phyloP scores from a whole-genome alignment of 129 eudicot genomes.

The Pulicaria dysenterica region DNA sequence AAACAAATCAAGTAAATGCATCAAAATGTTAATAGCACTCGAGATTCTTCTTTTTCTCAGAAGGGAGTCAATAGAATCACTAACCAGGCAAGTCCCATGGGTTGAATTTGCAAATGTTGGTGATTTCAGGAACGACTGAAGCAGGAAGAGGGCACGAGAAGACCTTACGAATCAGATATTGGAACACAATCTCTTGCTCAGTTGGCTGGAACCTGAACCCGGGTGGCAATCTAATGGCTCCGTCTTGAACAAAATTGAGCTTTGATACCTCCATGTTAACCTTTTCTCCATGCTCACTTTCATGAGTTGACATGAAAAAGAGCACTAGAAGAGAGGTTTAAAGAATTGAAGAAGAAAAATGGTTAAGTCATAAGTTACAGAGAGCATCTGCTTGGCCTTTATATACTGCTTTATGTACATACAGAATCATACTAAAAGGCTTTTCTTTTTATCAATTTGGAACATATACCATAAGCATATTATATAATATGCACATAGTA shows the following conservation, averaged over 20 bases:
- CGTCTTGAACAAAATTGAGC: conserved; percentile 71
- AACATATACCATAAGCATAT: conserved; percentile 45
- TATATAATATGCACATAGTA: conserved; percentile 20
- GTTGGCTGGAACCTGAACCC: conserved; percentile 93
- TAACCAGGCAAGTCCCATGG: conserved; percentile 91
- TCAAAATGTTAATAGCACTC: neutral
- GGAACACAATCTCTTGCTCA: conserved; percentile 84
- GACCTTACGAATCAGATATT: conserved; percentile 73
- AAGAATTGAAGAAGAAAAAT: conserved; percentile 17
- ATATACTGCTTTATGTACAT: conserved; percentile 31
- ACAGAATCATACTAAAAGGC: conserved; percentile 39
- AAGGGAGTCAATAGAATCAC: neutral
- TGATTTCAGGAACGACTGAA: conserved; percentile 68
- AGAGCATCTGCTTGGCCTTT: conserved; percentile 23
- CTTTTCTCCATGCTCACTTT: conserved; percentile 41
- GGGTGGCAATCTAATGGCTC: conserved; percentile 68
- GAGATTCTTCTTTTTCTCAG: neutral
- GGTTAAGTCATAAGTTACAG: conserved; percentile 34
- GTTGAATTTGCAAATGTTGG: conserved; percentile 46
- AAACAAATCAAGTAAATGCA: neutral
- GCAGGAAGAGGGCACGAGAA: conserved; percentile 81
- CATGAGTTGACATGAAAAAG: conserved; percentile 41
- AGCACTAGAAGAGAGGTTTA: conserved; percentile 10
- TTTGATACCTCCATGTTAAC: conserved; percentile 43
- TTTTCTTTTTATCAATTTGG: conserved; percentile 42